Evolutionary conservation across 2,329 filamentous ascomycete genomes (phyloP).

Genomic region (Colletotrichum sp.): DNA sequence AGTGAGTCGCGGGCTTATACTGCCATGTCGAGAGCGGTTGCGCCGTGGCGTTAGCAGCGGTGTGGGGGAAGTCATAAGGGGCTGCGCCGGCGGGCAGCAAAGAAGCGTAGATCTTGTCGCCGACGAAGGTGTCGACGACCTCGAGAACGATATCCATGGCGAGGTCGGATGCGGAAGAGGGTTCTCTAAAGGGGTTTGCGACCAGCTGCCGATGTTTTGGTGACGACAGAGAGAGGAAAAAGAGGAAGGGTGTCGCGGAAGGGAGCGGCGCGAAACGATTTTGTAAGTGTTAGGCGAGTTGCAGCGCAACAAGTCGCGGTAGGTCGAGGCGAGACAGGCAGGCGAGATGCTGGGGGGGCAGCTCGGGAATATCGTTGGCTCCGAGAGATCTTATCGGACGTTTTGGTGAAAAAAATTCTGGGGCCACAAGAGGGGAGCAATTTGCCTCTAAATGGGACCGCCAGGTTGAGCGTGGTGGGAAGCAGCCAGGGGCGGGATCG

Average conservation of each 20-base stretch:
- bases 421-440: background rate
- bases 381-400: conserved; percentile 3
- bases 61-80: conserved; percentile 56
- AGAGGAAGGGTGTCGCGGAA: background rate
- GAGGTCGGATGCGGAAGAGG: conserved; percentile 20
- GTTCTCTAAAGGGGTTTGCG: background rate
- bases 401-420: background rate
- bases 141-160: conserved; percentile 94
- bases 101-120: conserved; percentile 79
- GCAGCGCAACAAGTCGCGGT: background rate
- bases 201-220: background rate
- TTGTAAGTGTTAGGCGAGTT: background rate
- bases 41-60: conserved; percentile 58
- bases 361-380: conserved; percentile 2
- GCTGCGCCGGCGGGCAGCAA: conserved; percentile 66
- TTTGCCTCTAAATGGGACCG: conserved; percentile 1
- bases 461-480: background rate
- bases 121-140: conserved; percentile 78
- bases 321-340: background rate
- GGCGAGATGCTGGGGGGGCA: background rate
- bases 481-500: conserved; percentile 1
- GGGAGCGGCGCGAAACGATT: background rate
- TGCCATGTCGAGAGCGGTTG: conserved; percentile 65
- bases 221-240: background rate
- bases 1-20: conserved; percentile 76